phyloP scores from a whole-genome alignment of 2,329 filamentous ascomycete genomes.

The Curvularia hawaiiensis region DNA sequence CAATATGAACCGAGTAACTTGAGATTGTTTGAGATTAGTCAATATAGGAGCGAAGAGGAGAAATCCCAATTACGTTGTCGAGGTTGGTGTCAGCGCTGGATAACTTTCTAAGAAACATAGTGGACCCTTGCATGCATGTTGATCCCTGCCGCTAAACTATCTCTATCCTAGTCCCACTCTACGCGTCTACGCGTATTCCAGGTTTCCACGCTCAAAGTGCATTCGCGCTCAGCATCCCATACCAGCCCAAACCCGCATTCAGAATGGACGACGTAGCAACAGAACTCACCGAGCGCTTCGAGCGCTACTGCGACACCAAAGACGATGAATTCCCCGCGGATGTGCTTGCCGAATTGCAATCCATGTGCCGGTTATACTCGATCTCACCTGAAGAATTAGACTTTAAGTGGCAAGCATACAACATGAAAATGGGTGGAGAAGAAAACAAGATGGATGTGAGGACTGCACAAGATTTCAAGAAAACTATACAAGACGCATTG shows the following conservation, averaged over 20 bases:
- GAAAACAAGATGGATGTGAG: slow-evolving; percentile 74
- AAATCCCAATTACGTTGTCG: slow-evolving; percentile 3
- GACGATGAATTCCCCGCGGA: slow-evolving; percentile 69
- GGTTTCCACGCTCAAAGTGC: slow-evolving; percentile 19
- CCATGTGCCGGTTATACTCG: slow-evolving; percentile 82
- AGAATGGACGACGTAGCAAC: slow-evolving; percentile 57
- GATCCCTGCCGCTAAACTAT: slow-evolving; percentile 23
- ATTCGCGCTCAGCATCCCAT: slow-evolving; percentile 8
- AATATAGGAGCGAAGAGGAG: neutral
- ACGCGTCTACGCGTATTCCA: slow-evolving; percentile 40
- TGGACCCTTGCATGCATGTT: slow-evolving; percentile 23
- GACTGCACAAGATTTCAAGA: slow-evolving; percentile 78
- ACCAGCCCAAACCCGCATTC: slow-evolving; percentile 10
- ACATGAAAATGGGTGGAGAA: slow-evolving; percentile 88
- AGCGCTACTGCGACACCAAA: slow-evolving; percentile 61
- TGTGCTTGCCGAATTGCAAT: slow-evolving; percentile 79
- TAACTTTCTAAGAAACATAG: slow-evolving; percentile 22
- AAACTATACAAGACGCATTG: slow-evolving; percentile 81
- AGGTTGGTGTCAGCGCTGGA: slow-evolving; percentile 2
- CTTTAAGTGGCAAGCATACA: slow-evolving; percentile 99
- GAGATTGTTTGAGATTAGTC: neutral
- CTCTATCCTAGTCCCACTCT: slow-evolving; percentile 21
- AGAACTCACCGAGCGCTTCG: slow-evolving; percentile 66
- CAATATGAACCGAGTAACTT: neutral
- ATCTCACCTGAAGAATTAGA: slow-evolving; percentile 85